Conservation (phyloP, 768 basidiomycete species). For the Boletus coccyginus region DNA sequence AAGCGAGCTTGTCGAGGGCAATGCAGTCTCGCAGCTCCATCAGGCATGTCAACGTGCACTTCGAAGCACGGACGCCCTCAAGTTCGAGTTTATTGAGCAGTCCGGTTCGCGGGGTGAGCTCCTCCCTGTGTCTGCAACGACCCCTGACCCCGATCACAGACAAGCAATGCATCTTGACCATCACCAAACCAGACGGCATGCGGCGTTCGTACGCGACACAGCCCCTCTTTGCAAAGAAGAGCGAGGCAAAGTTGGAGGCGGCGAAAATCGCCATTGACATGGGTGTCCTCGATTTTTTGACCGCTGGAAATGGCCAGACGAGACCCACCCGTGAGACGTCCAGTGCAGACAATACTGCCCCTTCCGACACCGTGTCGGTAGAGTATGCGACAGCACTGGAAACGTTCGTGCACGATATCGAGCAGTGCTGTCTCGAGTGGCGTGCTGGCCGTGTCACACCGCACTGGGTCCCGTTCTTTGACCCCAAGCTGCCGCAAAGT, state of each 20-base stretch:
- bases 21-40: slow-evolving; percentile 37
- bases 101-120: slow-evolving; percentile 35
- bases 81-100: slow-evolving; percentile 49
- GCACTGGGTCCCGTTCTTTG: slow-evolving; percentile 51
- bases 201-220: slow-evolving; percentile 54
- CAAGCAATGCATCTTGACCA: slow-evolving; percentile 60
- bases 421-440: slow-evolving; percentile 54
- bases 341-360: not conserved
- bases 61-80: slow-evolving; percentile 40
- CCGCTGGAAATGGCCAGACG: slow-evolving; percentile 40
- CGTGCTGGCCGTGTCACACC: slow-evolving; percentile 49
- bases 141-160: slow-evolving; percentile 31
- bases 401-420: slow-evolving; percentile 41
- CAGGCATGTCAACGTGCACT: slow-evolving; percentile 42
- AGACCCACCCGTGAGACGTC: slow-evolving; percentile 30
- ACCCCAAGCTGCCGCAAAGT: slow-evolving; percentile 45
- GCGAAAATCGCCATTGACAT: slow-evolving; percentile 55
- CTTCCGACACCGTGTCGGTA: not conserved
- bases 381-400: not conserved
- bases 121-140: too few relatives aligned
- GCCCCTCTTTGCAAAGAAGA: slow-evolving; percentile 40
- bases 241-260: slow-evolving; percentile 53
- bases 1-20: slow-evolving; percentile 9
- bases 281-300: slow-evolving; percentile 61
- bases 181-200: slow-evolving; percentile 52